Percentiles rank a stretch among this genome's conserved stretches.
Conservation (phyloP, 2,329 filamentous ascomycete species). For the Xylaria sp. region DNA sequence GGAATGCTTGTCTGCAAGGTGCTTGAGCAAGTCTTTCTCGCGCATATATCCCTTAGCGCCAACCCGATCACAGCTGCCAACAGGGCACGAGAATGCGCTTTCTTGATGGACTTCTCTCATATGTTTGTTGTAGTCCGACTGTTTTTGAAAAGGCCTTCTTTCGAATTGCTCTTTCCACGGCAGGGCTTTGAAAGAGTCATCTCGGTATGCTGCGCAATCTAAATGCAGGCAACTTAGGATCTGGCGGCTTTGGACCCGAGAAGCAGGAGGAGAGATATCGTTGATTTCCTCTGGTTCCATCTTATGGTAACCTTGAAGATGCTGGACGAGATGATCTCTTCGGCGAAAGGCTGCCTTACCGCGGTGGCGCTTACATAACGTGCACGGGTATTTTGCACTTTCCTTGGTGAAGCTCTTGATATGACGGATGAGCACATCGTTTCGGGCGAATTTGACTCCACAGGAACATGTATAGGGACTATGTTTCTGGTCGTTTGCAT, state of each 20-base stretch:
- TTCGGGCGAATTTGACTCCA: constrained; percentile 44
- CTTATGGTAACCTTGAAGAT: constrained; percentile 53
- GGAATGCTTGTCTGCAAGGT: constrained; percentile 41
- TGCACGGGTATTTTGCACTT: constrained; percentile 45
- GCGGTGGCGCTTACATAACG: constrained; percentile 49
- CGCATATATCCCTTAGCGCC: constrained; percentile 43
- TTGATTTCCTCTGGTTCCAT: constrained; percentile 41
- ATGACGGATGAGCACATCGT: constrained; percentile 47
- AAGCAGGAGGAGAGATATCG: background rate
- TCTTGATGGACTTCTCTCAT: constrained; percentile 53
- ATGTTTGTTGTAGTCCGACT: constrained; percentile 51
- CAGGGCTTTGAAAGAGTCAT: constrained; percentile 32
- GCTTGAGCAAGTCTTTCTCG: constrained; percentile 45
- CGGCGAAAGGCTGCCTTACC: constrained; percentile 51
- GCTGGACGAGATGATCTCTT: constrained; percentile 54
- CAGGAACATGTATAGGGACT: constrained; percentile 42
- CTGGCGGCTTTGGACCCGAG: background rate
- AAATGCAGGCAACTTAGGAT: constrained; percentile 41
- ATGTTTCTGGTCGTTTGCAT: constrained; percentile 37
- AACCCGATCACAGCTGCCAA: constrained; percentile 46
- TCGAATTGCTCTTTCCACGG: constrained; percentile 5
- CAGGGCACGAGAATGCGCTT: constrained; percentile 50
- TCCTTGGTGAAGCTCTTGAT: constrained; percentile 37
- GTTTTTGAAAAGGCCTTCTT: constrained; percentile 36
- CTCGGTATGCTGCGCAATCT: constrained; percentile 42